These are phyloP conservation scores for Russula sp. DNA, from an alignment of 768 basidiomycete genomes.

Conservation along the genomic window DNA sequence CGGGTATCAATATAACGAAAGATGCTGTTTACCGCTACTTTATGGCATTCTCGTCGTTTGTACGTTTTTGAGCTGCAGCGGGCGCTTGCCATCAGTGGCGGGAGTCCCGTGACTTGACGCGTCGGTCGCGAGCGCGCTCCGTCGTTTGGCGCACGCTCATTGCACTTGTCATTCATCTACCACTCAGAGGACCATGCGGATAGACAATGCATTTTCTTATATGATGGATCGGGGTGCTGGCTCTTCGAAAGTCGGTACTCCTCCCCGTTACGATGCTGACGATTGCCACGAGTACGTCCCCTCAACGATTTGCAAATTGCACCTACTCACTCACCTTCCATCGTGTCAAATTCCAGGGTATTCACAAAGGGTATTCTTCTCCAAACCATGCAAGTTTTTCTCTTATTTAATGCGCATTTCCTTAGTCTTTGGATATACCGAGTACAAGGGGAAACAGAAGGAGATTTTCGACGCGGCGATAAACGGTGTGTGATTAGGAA, in stretches of 20 bases:
- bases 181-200: slow-evolving; percentile 7
- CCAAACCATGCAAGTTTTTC: background rate
- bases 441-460: slow-evolving; percentile 74
- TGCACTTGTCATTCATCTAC: background rate
- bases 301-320: background rate
- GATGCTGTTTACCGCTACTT: background rate
- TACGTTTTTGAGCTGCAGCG: too few species aligned
- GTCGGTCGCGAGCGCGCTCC: background rate
- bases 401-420: background rate
- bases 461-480: slow-evolving; percentile 72
- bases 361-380: slow-evolving; percentile 18
- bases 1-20: background rate
- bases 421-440: slow-evolving; percentile 64
- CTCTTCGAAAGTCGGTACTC: background rate
- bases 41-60: too few species aligned
- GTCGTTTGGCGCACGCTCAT: background rate
- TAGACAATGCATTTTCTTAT: slow-evolving; percentile 17
- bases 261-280: background rate
- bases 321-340: background rate
- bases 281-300: slow-evolving; percentile 20
- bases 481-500: slow-evolving; percentile 42
- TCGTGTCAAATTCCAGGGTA: background rate
- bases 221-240: slow-evolving; percentile 8
- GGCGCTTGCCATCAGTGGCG: background rate
- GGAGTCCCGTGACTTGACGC: slow-evolving; percentile 13